A percentile compares a stretch with the other conserved stretches of the same genome.
phyloP scores from a whole-genome alignment of 768 basidiomycete species.

The Tulasnella sp. region DNA sequence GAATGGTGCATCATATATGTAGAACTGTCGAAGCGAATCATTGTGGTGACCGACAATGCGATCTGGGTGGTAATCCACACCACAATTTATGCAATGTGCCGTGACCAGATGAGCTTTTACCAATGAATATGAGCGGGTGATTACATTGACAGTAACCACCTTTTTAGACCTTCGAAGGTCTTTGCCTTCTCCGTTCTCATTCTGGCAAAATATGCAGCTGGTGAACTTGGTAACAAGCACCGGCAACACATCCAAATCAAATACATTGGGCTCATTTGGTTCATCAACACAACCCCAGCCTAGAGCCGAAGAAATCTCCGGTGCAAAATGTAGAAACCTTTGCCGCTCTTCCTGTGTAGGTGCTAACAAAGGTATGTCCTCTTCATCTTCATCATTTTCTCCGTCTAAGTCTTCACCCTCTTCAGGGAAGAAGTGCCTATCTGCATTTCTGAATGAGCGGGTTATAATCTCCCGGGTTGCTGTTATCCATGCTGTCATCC shows the following conservation, averaged over 20 bases:
- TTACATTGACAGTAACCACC: neutral
- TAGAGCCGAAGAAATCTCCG: too few relatives aligned
- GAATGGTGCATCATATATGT: slow-evolving; percentile 20
- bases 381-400: too few relatives aligned
- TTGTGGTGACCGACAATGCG: slow-evolving; percentile 14
- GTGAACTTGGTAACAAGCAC: neutral
- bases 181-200: neutral
- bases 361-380: too few relatives aligned
- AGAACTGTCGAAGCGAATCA: slow-evolving; percentile 1
- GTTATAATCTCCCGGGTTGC: too few relatives aligned
- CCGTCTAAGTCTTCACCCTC: too few relatives aligned
- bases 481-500: too few relatives aligned
- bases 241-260: neutral
- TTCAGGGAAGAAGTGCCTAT: too few relatives aligned
- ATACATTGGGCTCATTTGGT: neutral
- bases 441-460: neutral
- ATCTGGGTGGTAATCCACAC: slow-evolving; percentile 21
- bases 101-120: neutral
- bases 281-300: neutral
- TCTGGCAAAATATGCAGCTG: neutral
- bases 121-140: neutral
- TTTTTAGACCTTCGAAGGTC: neutral
- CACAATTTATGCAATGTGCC: slow-evolving; percentile 13
- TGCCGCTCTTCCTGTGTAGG: too few relatives aligned
- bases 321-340: too few relatives aligned